Conservation (phyloP, 805 yeast species). For the Saccharomyces kudriavzevii region DNA sequence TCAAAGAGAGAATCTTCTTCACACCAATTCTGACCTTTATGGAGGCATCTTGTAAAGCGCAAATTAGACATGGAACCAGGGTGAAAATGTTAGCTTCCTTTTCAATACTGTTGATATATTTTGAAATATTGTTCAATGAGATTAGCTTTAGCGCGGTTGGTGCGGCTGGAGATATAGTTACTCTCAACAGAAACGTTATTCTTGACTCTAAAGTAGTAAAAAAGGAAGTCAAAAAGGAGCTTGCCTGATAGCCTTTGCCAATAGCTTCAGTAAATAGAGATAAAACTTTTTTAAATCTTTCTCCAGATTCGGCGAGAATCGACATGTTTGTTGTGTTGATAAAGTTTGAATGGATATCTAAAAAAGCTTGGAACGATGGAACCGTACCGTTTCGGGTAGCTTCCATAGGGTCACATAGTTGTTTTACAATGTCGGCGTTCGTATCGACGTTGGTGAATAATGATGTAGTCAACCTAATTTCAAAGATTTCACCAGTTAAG, state of each 20-base stretch:
- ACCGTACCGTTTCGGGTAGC: conserved; percentile 19
- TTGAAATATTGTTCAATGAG: conserved; percentile 38
- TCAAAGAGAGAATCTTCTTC: conserved; percentile 32
- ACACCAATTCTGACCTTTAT: conserved; percentile 43
- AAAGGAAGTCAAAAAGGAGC: conserved; percentile 28
- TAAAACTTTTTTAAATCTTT: conserved; percentile 37
- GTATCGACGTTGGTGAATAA: conserved; percentile 30
- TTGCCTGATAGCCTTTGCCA: conserved; percentile 27
- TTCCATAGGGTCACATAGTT: conserved; percentile 9
- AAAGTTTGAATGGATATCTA: conserved; percentile 22
- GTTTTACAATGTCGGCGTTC: conserved; percentile 28
- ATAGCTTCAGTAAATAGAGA: conserved; percentile 40
- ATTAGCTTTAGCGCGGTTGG: conserved; percentile 51
- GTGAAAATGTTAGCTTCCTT: conserved; percentile 40
- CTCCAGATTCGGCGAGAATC: conserved; percentile 25
- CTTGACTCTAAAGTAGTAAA: conserved; percentile 37
- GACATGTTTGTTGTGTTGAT: conserved; percentile 29
- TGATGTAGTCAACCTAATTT: conserved; percentile 62
- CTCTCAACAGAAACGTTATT: conserved; percentile 52
- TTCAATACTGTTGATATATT: conserved; percentile 28
- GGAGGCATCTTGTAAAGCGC: conserved; percentile 45
- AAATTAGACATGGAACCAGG: conserved; percentile 49
- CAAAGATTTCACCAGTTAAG: conserved; percentile 40
- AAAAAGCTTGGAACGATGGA: conserved; percentile 27
- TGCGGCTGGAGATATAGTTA: conserved; percentile 46